Base-by-base conservation (phyloP, 2,329 filamentous ascomycete genomes). In the Laburnicola sp. region DNA sequence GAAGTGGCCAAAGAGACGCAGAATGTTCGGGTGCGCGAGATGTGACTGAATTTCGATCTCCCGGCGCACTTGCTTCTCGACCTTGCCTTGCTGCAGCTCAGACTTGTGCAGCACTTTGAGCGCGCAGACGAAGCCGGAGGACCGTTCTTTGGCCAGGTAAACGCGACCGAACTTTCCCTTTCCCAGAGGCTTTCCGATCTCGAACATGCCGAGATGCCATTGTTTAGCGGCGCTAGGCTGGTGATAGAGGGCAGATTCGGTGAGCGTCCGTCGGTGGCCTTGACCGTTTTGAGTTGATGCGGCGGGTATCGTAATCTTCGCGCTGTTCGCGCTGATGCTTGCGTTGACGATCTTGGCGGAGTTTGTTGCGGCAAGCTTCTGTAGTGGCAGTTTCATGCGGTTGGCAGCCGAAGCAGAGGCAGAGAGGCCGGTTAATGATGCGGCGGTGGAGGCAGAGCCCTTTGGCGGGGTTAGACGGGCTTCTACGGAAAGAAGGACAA, bases 1-100 rank as follows among this genome's bases (percentile, higher is more conserved):
- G 77, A 95, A 95, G 74, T 94, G 89, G 3, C 89, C 89, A 73
- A 88, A 94, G 30, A 95, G 79, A 62, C 89, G 85, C 51, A 94
- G 79, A 65, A 94, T 89, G 74, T 94, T 94, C 49, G 89, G 89
- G 69, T 95, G 90, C 38, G 89, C 84, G 58, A 95, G 81, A 71
- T 95, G 91, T 64, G 86, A 89, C 75, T 95, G 90, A 65, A 95
- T 95, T 72, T 95, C 90, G 57, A 95, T 91, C 73, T 95, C 90
- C 64, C 90, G 85, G 28, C 90, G 85, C 48, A 94, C 87, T 75
- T 94, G 90, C 77, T 91, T 92, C 76, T 95, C 89, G 38, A 94
- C 89, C 50, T 86, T 86, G 48, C 88, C 89, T 59, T 89, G 85
- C 67, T 89, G 86, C 53, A 94, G 77, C 73, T 94, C 89, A 56